These are phyloP conservation scores for Starmerella bombi DNA, from an alignment of 805 yeast species.

Conservation along the genomic window DNA sequence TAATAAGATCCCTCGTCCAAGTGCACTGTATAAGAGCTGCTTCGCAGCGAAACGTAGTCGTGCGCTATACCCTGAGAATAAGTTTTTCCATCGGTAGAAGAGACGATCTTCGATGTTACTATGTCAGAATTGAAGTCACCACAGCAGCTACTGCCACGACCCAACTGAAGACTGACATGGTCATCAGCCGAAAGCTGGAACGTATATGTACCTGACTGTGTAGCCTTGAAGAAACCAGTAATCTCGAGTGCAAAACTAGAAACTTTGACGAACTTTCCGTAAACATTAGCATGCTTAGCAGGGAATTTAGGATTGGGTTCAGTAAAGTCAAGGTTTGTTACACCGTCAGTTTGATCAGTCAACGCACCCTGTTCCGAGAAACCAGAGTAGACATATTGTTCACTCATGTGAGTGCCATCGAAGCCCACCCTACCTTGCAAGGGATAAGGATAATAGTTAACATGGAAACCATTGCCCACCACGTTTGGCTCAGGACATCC, in stretches of 20 bases:
- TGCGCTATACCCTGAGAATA: not conserved
- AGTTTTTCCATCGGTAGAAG: not conserved
- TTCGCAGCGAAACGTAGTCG: not conserved
- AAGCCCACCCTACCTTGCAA: not conserved
- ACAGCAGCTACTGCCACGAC: constrained; percentile 5
- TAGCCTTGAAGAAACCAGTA: constrained; percentile 3
- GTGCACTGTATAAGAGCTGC: not conserved
- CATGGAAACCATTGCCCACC: constrained; percentile 1
- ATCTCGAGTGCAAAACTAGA: constrained; percentile 1
- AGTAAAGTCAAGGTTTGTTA: constrained; percentile 1
- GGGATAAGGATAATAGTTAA: not conserved
- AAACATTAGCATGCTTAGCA: not conserved
- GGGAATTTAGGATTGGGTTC: not conserved
- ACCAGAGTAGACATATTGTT: not conserved
- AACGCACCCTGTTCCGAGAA: constrained; percentile 1
- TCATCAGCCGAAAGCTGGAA: constrained; percentile 3
- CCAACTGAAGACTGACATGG: constrained; percentile 4
- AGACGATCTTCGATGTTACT: not conserved
- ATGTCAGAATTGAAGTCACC: constrained; percentile 3
- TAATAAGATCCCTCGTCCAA: constrained; percentile 3
- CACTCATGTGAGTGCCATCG: not conserved
- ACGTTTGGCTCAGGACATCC: not conserved
- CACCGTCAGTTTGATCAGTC: not conserved
- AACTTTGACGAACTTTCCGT: not conserved
- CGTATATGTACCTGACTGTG: constrained; percentile 1